Base-by-base conservation (phyloP, 345 rosid genomes). In the Dovyalis caffra region DNA sequence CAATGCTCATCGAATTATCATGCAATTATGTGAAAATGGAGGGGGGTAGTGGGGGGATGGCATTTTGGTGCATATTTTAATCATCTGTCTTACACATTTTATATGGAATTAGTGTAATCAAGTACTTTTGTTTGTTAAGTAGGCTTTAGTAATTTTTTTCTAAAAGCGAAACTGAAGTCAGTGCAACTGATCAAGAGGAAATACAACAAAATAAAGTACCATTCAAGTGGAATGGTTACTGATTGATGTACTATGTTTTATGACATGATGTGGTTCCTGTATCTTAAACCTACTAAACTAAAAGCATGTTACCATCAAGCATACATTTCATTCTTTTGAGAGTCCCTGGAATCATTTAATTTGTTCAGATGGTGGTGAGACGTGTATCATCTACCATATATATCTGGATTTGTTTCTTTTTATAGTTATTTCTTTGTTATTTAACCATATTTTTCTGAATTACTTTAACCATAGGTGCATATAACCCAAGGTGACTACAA, bases 401-500 rank as follows among this genome's bases (percentile, higher is more conserved):
- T 64, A 20, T 64, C 26, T 34, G 8, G 23, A 29, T 14, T 45
- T 16, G 25, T 20, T 74, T 28, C 66, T 29, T 29, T 62, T 62
- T 15, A 29, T 28, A 29, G 32, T 62, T 62, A 35, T 66, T 66
- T n/a, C 34, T n/a, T 66, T 35, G 21, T 66, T 9, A n/a, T 38
- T 66, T 23, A 38, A 66, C 14, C 12, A n/a, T 64, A 37, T 34
- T 51, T 10, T 75, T n/a, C 40, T 56, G 32, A 31, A 77, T 56
- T 66, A 32, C 65, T 65, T 66, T 29, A 28, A 69, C 68, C 78
- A 12, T 68, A 92, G 97, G 97, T 95, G 35, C 99, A 83, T 82
- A 91, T 95, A 64, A 93, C 97, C 25, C 99, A 95, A 87, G 98
- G 97, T 71, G 96, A 95, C 76, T 91, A 93, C 73, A 86, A 89